Evolutionary conservation across 2,329 filamentous ascomycete species (phyloP).

Genomic region (Xylariaceae sp.): DNA sequence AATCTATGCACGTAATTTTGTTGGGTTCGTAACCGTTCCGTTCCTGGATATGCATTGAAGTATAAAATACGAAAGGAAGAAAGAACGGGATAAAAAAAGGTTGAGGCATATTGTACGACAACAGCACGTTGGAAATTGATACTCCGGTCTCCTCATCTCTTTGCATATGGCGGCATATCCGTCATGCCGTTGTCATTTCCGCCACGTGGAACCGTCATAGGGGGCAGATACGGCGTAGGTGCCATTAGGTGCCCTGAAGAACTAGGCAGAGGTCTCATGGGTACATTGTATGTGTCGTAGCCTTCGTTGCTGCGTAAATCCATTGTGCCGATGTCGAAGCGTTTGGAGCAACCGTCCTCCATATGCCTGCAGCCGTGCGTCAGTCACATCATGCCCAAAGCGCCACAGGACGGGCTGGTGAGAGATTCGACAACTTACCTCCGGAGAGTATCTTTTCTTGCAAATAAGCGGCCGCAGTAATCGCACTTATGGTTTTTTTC

Average conservation of each 20-base stretch:
- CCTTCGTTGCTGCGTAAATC: constrained; percentile 45
- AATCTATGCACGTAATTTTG: constrained; percentile 14
- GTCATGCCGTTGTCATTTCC: constrained; percentile 28
- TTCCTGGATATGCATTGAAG: constrained; percentile 8
- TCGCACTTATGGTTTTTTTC: constrained; percentile 72
- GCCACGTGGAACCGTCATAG: constrained; percentile 36
- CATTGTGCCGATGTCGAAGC: constrained; percentile 63
- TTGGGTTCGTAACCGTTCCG: constrained; percentile 2
- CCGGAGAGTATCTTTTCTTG: constrained; percentile 81
- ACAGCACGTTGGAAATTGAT: background rate
- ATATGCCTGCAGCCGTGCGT: constrained; percentile 63
- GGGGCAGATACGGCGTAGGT: constrained; percentile 35
- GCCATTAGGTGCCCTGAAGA: constrained; percentile 34
- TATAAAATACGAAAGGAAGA: background rate
- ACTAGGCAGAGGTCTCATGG: constrained; percentile 33
- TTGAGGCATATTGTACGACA: no score
- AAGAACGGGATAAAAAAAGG: background rate
- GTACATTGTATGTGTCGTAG: constrained; percentile 34
- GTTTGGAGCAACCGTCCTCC: constrained; percentile 76
- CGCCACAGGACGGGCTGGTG: background rate
- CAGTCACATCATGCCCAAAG: constrained; percentile 13
- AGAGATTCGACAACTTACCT: constrained; percentile 62
- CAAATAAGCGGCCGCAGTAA: constrained; percentile 74
- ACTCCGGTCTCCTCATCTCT: constrained; percentile 29
- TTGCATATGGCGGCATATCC: constrained; percentile 35